Conservation (phyloP, 768 basidiomycete genomes). For the Pisolithus tinctorius region DNA sequence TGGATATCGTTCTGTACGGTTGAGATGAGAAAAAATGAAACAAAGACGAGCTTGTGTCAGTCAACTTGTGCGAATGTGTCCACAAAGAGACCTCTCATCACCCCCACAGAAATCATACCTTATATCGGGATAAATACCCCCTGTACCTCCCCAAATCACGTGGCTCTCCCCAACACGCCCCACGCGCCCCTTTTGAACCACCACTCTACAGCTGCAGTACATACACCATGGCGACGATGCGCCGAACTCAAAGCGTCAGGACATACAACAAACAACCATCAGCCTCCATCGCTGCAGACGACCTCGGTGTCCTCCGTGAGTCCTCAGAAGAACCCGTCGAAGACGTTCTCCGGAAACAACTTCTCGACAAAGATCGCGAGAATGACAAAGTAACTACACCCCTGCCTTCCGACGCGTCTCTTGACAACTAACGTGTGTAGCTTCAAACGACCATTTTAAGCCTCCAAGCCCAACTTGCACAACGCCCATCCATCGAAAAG, state of each 20-base stretch:
- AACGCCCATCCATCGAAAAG: slow-evolving; percentile 61
- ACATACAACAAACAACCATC: slow-evolving; percentile 45
- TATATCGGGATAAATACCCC: background rate
- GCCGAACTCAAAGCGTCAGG: slow-evolving; percentile 59
- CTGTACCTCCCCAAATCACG: slow-evolving; percentile 1
- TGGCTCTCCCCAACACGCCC: background rate
- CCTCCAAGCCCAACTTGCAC: slow-evolving; percentile 58
- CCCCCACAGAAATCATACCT: background rate
- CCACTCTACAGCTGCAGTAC: background rate
- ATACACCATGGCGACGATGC: slow-evolving; percentile 31
- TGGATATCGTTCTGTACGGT: too few relatives aligned
- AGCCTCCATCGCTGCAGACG: slow-evolving; percentile 39
- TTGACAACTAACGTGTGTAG: slow-evolving; percentile 26
- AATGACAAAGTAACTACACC: slow-evolving; percentile 50
- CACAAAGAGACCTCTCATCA: too few relatives aligned
- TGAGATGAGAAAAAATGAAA: too few relatives aligned
- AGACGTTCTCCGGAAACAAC: slow-evolving; percentile 54
- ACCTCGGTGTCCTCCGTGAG: slow-evolving; percentile 56
- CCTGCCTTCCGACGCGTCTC: background rate
- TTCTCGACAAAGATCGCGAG: slow-evolving; percentile 64
- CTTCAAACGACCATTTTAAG: slow-evolving; percentile 54
- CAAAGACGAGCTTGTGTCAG: too few relatives aligned
- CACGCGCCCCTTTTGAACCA: too few relatives aligned
- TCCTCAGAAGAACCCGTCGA: slow-evolving; percentile 47
- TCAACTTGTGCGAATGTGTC: too few relatives aligned